Evolutionary conservation across 768 basidiomycete genomes (phyloP), one percentile per base, ranked within the genome.

Genomic region (Wakefieldia striispora): DNA sequence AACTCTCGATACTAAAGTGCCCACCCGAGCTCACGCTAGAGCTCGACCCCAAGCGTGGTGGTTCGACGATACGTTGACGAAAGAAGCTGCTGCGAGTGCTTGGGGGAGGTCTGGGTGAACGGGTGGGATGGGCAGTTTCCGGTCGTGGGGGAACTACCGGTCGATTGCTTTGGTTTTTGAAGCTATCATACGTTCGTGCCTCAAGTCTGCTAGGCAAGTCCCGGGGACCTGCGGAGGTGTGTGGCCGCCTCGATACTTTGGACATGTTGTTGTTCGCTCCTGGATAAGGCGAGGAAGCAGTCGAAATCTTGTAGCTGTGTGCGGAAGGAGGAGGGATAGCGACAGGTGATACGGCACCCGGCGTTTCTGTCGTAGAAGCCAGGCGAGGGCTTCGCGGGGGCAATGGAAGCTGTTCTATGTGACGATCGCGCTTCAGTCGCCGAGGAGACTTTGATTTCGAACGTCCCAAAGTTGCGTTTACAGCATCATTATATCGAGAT

Each of bases 161-260:
- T 47, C 53, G 61, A 20, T 40, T 51, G 42, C 38, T 51, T 47
- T 58, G 47, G 43, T 43, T 41, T 50, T 59, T 56, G 35, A 44
- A 34, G 42, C 40, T 40, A 41, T 54, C 56, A 43, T 47, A 50
- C 34, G 45, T 24, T 36, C 40, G 52, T 33, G 50, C 44, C 45
- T 58, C 66, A 43, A 60, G 53, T 42, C 56, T 68, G 43, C 65
- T 64, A 26, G 74, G 63, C 62, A 73, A 75, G 60, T 87, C 86
- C 50, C 83, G 72, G 23, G 81, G 82, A 12, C 86, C 86, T n/a
- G 84, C 84, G 50, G 83, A 84, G 20, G 86, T 88, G 61, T 89
- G 86, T 29, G 86, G 86, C 40, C 86, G 70, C 50, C 82, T 74
- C 34, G 70, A 63, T 38, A 65, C 49, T 55, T 64, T 73, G 55